Evolutionary conservation across 495 filamentous ascomycete genomes (phyloP), one percentile per base, ranked within the genome.

Genomic region (Xylaria venustula): DNA sequence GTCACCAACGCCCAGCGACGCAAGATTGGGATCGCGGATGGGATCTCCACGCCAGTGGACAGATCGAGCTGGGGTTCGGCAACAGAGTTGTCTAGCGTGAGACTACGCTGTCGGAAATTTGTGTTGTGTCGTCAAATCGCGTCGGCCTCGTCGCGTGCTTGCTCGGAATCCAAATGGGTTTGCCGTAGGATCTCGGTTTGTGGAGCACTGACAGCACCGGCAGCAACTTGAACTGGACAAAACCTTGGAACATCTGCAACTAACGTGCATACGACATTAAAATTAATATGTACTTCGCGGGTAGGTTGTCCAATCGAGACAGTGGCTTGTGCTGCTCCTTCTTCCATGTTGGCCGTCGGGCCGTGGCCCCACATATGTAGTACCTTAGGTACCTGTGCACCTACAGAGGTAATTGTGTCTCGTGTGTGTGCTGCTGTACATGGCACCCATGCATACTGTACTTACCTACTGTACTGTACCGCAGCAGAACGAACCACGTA

Each of bases 41-140:
- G 44, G 37, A 14, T 47, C 22, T 50, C 19, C 19, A 44, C 30
- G 17, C 23, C 19, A 47, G 17, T 20, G 26, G 53, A 34, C 53
- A 23, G 54, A 46, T 46, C 7, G 26, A 44, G 2, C 54, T 58
- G 54, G 54, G 54, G 42, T 58, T 26, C 30, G 44, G 44, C 54
- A 23, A 58, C 54, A 12, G 54, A 26, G 17, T 58, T 40, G 17
- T 58, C 44, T 58, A 58, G 54, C 54, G 54, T 28, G 44, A 30
- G 30, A 40, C 54, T 58, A 58, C 54, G 11, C n/a, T 26, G 54
- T 26, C 30, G 54, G 54, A 58, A 40, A 49, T 40, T 49, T 45
- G 36, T 19, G n/a, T 45, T 32, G 45, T 47, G 42, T 49, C 44
- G 54, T 58, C 45, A 48, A 58, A 49, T 58, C 32, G 54, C 54